Evolutionary conservation across 1,284 basidiomycete genomes (phyloP).

Genomic region (Dichomitus squalens): DNA sequence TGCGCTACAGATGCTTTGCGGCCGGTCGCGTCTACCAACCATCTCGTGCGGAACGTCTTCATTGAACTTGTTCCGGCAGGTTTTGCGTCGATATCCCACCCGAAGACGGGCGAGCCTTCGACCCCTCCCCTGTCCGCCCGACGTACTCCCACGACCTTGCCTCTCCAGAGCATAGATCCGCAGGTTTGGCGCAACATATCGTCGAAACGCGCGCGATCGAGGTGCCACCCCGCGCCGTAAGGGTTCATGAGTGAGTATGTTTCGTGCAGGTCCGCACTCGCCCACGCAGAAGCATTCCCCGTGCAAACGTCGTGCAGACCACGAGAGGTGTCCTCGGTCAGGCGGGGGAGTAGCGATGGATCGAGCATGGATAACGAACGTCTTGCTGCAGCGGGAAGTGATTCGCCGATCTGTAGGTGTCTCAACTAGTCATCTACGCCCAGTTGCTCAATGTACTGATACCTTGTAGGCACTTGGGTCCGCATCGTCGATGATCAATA

Average conservation of each 20-base stretch:
- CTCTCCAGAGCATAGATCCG: slow-evolving; percentile 9
- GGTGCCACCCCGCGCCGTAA: slow-evolving; percentile 37
- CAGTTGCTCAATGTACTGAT: not conserved
- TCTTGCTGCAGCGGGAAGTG: slow-evolving; percentile 34
- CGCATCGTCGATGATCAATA: not conserved
- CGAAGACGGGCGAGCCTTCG: not conserved
- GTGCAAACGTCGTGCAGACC: slow-evolving; percentile 29
- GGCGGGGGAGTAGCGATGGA: not conserved
- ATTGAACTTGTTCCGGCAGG: not conserved
- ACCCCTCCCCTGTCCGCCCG: not conserved
- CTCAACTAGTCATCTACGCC: not conserved
- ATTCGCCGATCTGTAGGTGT: slow-evolving; percentile 37
- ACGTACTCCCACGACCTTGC: slow-evolving; percentile 1
- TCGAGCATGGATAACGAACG: slow-evolving; percentile 30
- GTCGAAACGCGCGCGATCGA: slow-evolving; percentile 38
- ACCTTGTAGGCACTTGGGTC: not conserved
- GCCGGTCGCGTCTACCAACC: slow-evolving; percentile 40
- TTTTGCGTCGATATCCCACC: not conserved
- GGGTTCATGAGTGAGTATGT: slow-evolving; percentile 35
- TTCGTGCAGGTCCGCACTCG: slow-evolving; percentile 30
- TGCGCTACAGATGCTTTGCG: slow-evolving; percentile 35
- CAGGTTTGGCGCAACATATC: slow-evolving; percentile 30
- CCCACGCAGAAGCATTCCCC: slow-evolving; percentile 39
- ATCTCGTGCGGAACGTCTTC: slow-evolving; percentile 24
- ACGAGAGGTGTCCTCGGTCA: slow-evolving; percentile 2